Evolutionary conservation across 169 alveolate genomes (phyloP).

Genomic region (Cryptosporidium ubiquitum): DNA sequence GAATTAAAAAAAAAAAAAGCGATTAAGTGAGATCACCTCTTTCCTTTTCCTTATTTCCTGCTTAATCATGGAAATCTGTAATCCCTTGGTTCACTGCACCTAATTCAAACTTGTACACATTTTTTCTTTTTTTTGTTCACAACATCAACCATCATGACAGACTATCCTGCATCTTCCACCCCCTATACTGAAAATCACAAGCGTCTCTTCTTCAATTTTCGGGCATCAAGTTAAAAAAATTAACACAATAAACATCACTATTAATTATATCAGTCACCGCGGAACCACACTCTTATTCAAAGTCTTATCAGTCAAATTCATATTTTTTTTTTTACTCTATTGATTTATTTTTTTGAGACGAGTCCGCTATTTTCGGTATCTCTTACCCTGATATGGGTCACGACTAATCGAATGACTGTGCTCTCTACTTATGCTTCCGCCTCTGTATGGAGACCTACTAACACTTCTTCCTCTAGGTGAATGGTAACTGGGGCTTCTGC

Average conservation of each 20-base stretch:
- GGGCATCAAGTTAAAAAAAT: conserved; percentile 12
- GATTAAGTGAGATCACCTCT: background rate
- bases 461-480: conserved; percentile 67
- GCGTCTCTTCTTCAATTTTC: background rate
- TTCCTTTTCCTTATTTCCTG: conserved; percentile 2
- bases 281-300: conserved; percentile 2
- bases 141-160: conserved; percentile 5
- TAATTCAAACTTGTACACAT: conserved; percentile 14
- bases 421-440: conserved; percentile 53
- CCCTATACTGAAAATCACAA: conserved; percentile 1
- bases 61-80: conserved; percentile 4
- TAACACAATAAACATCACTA: conserved; percentile 14
- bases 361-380: conserved; percentile 40
- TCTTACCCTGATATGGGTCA: conserved; percentile 65
- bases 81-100: background rate
- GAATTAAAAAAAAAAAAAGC: background rate
- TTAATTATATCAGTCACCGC: conserved; percentile 8
- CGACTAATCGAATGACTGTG: conserved; percentile 42
- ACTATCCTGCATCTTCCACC: background rate
- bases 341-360: background rate
- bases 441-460: conserved; percentile 67
- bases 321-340: background rate
- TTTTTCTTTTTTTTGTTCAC: background rate
- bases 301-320: conserved; percentile 2
- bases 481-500: conserved; percentile 51